Percentiles rank a stretch among this genome's conserved stretches.
Conservation (phyloP, 225 moss, liverwort and hornwort species). For the Marchantia paleacea region DNA sequence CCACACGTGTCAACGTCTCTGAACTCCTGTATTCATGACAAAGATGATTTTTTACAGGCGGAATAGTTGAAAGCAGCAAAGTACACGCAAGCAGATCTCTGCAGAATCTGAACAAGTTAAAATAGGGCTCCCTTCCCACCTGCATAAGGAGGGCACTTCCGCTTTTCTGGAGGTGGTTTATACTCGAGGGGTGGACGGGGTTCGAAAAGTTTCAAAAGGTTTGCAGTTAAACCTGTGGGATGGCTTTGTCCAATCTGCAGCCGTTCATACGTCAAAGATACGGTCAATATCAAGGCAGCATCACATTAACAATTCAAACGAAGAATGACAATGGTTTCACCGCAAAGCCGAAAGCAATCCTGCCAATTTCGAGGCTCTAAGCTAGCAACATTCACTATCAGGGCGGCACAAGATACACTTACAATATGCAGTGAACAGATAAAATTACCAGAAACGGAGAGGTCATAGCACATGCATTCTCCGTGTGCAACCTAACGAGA, state of each 20-base stretch:
- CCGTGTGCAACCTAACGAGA: too few species aligned
- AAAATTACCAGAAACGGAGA: not conserved
- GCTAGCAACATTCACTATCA: too few species aligned
- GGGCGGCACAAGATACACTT: too few species aligned
- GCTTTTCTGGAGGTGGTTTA: conserved; percentile 90
- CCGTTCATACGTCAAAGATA: not conserved
- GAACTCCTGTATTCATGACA: not conserved
- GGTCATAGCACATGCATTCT: not conserved
- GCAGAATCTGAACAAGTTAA: not conserved
- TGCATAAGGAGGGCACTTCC: conserved; percentile 83
- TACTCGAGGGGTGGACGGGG: conserved; percentile 89
- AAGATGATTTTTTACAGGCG: too few species aligned
- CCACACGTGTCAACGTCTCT: not conserved
- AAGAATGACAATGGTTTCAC: too few species aligned
- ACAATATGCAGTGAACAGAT: too few species aligned
- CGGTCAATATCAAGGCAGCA: not conserved
- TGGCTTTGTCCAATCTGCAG: conserved; percentile 94
- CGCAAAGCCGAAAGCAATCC: too few species aligned
- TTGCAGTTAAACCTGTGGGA: conserved; percentile 93
- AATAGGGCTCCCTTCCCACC: conserved; percentile 31
- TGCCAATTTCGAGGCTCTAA: too few species aligned
- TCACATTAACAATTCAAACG: not conserved
- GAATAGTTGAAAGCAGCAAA: not conserved
- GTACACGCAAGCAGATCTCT: not conserved
- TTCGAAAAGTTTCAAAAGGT: conserved; percentile 95